phyloP scores from a whole-genome alignment of 2,329 filamentous ascomycete species.

The Neonectria ditissima region DNA sequence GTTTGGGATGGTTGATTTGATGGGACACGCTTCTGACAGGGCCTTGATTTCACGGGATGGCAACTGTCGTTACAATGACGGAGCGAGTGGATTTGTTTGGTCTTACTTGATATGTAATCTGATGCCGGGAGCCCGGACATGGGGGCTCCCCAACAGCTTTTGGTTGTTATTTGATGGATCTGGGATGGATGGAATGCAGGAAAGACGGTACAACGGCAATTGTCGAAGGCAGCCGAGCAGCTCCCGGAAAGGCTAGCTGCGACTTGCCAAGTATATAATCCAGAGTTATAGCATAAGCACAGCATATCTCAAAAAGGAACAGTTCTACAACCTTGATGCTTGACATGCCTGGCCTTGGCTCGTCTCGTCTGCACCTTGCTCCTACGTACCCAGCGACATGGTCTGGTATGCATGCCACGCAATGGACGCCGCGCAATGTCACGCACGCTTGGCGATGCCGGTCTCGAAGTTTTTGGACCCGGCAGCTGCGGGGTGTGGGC shows the following conservation, averaged over 20 bases:
- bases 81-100: slow-evolving; percentile 28
- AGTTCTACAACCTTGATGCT: slow-evolving; percentile 8
- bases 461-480: neutral
- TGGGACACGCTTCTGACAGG: slow-evolving; percentile 14
- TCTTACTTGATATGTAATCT: slow-evolving; percentile 24
- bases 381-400: neutral
- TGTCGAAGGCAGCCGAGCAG: neutral
- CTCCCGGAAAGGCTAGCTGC: slow-evolving; percentile 15
- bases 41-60: slow-evolving; percentile 14
- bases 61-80: slow-evolving; percentile 26
- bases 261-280: slow-evolving; percentile 23
- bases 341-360: neutral
- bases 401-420: slow-evolving; percentile 14
- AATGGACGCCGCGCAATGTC: slow-evolving; percentile 10
- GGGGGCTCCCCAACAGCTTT: slow-evolving; percentile 13
- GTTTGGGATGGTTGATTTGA: slow-evolving; percentile 25
- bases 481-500: slow-evolving; percentile 3
- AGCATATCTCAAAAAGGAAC: slow-evolving; percentile 11
- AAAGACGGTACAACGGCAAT: neutral
- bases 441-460: neutral
- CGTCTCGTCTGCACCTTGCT: neutral
- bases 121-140: slow-evolving; percentile 6
- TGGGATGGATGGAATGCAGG: neutral
- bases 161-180: slow-evolving; percentile 13
- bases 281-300: slow-evolving; percentile 9